Evolutionary conservation across 106 monocot genomes (phyloP), one percentile per base, ranked within the genome.

Genomic region (Dendrobium chrysotoxum): DNA sequence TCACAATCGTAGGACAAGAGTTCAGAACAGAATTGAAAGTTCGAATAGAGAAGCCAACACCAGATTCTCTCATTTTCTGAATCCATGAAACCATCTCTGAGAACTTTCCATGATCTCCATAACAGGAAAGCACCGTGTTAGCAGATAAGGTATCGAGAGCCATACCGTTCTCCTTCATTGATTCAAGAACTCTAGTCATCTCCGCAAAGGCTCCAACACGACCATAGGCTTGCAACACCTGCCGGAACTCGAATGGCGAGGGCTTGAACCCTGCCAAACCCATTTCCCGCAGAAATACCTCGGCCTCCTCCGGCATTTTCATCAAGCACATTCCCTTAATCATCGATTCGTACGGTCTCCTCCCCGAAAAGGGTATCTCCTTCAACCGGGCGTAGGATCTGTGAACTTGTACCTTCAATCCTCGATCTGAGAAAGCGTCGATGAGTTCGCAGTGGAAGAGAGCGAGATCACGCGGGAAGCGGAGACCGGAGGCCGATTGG

Each of bases 391-490:
- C 17, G 41, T 67, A 85, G 50, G 75, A 53, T n/a, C 84, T 84
- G 20, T 84, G 75, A 4, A 84, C 89, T 5, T 44, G 71, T 0
- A 75, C 40, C 42, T 46, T 83, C 79, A 92, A 38, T 17, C 85
- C 84, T 4, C 82, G 79, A 47, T 65, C 21, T 15, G 93, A 82
- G 80, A 78, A 86, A 12, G 90, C 81, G 39, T 86, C 94, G 47
- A 94, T 88, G 57, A 97, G 92, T 25, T 92, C 79, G 77, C 85
- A 89, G 86, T 92, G 86, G 85, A 97, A 97, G 76, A 81, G 45
- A 57, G 64, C 70, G 17, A 91, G 78, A 15, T 90, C 87, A 35
- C 81, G 81, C 40, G 80, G 23, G 55, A 90, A 61, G 0, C 41
- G 35, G 0, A 88, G 74, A 23, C 28, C 83, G 35, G 91, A 84